Base-by-base conservation (phyloP, 1,139 yeast species). In the Yamadazyma triangularis region DNA sequence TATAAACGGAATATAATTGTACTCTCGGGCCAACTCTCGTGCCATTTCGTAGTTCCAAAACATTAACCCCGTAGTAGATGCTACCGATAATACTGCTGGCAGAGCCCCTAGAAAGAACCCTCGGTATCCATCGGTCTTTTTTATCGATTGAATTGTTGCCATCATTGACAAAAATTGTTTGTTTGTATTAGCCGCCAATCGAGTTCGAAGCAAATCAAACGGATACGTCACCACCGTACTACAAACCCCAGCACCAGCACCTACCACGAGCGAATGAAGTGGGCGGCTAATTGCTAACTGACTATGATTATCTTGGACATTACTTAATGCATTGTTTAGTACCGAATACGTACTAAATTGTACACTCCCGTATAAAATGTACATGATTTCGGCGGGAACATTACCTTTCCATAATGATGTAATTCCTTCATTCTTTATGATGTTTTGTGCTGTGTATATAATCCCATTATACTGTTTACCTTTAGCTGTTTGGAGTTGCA, bases 331-430 rank as follows among this genome's bases (percentile, higher is more conserved):
- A 5, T 54, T 56, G 50, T 79, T 82, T 25, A 78, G 55, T 1
- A 67, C 51, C 1, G 86, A 65, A 51, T 82, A 87, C 1, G 87
- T 62, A 1, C 91, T 67, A 57, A 91, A 91, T 53, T 91, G 97
- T 1, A 77, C 63, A 1, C 86, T 88, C 9, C 97, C 96, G 47
- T 91, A 91, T 14, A 84, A 44, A 12, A 91, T 66, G 50, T 91
- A 91, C 77, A 91, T 73, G 25, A 79, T 57, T 43, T 87, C 89
- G 0, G 97, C 98, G 0, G 98, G 95, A 0, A 86, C 73, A 52
- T 91, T 91, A 1, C 98, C 98, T 54, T 88, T 89, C 97, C 97
- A 91, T 14, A 91, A 64, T 0, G 89, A 73, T 13, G 42, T 25
- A 6, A 64, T 40, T 3, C 73, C 73, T 41, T 68, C 73, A 28